phyloP scores from a whole-genome alignment of 2,329 filamentous ascomycete species.

The Ascochyta fabae region DNA sequence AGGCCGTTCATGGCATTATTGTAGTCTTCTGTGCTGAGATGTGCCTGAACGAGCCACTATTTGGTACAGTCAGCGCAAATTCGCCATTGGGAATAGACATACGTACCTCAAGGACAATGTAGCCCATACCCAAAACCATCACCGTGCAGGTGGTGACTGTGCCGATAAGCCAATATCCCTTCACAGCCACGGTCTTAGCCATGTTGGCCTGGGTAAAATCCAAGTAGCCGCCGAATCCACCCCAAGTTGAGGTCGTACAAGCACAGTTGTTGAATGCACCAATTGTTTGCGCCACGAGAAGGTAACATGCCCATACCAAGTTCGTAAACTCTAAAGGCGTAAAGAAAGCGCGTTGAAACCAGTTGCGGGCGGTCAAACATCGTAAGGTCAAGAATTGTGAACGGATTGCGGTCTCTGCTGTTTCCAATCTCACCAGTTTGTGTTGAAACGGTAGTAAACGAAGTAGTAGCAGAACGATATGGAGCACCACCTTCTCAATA shows the following conservation, averaged over 20 bases:
- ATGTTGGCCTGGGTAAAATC: conserved; percentile 39
- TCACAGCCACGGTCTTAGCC: conserved; percentile 31
- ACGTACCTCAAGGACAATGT: conserved; percentile 40
- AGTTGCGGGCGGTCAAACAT: conserved; percentile 20
- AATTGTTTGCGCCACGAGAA: conserved; percentile 50
- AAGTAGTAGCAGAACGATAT: neutral
- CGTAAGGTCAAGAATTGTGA: conserved; percentile 12
- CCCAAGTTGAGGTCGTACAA: conserved; percentile 49
- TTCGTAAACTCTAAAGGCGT: conserved; percentile 45
- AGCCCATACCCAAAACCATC: conserved; percentile 40
- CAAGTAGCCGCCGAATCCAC: conserved; percentile 48
- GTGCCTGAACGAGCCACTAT: conserved; percentile 44
- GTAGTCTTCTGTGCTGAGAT: conserved; percentile 41
- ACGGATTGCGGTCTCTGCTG: conserved; percentile 2
- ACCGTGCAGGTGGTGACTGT: conserved; percentile 32
- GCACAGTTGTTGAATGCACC: conserved; percentile 50
- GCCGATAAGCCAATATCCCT: conserved; percentile 40
- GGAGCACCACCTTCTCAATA: conserved; percentile 3
- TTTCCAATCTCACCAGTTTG: neutral
- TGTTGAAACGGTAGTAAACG: conserved; percentile 13
- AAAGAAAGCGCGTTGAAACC: conserved; percentile 40
- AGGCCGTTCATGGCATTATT: conserved; percentile 28
- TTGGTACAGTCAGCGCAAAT: neutral
- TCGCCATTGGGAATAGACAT: neutral
- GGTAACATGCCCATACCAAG: conserved; percentile 46